Evolutionary conservation across 306 rosid genomes (phyloP).

Genomic region (Cicer bijugum): DNA sequence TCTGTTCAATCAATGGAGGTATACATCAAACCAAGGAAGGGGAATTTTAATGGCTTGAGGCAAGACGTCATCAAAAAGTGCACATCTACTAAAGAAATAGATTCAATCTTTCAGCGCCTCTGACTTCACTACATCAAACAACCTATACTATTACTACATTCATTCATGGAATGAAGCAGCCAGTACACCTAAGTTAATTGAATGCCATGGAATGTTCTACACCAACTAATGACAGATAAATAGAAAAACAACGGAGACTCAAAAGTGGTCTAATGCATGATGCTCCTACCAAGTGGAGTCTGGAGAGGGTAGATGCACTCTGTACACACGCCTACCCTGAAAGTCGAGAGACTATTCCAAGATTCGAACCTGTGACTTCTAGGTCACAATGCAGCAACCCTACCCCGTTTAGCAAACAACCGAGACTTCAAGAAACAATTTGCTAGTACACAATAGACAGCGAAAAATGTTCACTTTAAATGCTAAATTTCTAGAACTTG

Average conservation of each 20-base stretch:
- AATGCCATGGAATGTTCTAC: not conserved
- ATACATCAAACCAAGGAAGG: slow-evolving; percentile 4
- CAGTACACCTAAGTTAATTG: not conserved
- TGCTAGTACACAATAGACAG: not conserved
- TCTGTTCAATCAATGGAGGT: not conserved
- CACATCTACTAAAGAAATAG: not conserved
- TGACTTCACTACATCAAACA: not conserved
- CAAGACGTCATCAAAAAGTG: not conserved
- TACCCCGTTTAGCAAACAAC: not conserved
- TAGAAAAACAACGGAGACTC: not conserved
- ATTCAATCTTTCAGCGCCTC: not conserved
- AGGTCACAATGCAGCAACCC: not conserved
- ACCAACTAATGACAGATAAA: slow-evolving; percentile 2
- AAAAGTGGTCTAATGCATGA: not conserved
- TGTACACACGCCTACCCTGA: not conserved
- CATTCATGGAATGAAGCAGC: slow-evolving; percentile 5
- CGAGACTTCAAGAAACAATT: not conserved
- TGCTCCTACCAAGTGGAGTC: not conserved
- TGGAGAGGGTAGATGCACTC: not conserved
- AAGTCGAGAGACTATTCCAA: not conserved
- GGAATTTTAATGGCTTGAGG: not conserved
- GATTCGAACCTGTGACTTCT: not conserved
- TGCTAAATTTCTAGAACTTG: slow-evolving; percentile 20
- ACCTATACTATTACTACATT: slow-evolving; percentile 10
- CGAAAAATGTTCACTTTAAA: not conserved